Evolutionary conservation across 1,284 basidiomycete genomes (phyloP), one percentile per base, ranked within the genome.

Genomic region (Leccinum pallidistipes): DNA sequence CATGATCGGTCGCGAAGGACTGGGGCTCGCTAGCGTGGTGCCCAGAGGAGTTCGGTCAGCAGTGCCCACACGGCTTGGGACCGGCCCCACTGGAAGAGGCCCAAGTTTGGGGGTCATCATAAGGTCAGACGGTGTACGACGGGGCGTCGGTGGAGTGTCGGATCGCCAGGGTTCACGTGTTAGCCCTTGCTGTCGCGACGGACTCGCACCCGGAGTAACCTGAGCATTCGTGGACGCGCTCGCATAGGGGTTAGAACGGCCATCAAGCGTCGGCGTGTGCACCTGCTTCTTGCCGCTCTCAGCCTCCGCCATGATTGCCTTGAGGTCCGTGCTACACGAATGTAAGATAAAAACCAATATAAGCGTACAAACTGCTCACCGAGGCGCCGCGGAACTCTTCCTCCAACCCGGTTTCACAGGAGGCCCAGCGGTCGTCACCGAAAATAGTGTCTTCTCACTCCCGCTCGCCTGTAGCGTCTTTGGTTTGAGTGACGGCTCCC

Each of bases 281-380:
- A 55, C 56, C 27, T 61, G 56, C 21, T 55, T 64, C 61, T 73
- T 74, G 31, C 69, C 67, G 29, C 62, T 76, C 49, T 85, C 84
- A 1, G 86, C 85, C 72, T 94, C 92, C 0, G 91, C 92, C 86
- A 97, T 94, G 64, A 98, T 88, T 21, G 85, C 80, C 66, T 91
- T 88, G 80, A 97, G 87, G 70, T 97, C 93, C 9, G 88, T 83
- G 31, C 90, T 93, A 65, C 3, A 45, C 3, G 45, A 7, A 51
- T 11, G 3, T 64, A 16, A 58, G 29, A 36, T 55, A 29, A 38
- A 58, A 27, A 40, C 55, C 18, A 47, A 50, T 18, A 5, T 29
- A 9, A 5, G 10, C 2, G 34, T 36, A 36, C 31, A 18, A 55
- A 43, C 56, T 2, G 79, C 82, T 65, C 71, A 83, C 84, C 77